Base-by-base conservation (phyloP, 305 asterid species). In the Fraxinus velutina region DNA sequence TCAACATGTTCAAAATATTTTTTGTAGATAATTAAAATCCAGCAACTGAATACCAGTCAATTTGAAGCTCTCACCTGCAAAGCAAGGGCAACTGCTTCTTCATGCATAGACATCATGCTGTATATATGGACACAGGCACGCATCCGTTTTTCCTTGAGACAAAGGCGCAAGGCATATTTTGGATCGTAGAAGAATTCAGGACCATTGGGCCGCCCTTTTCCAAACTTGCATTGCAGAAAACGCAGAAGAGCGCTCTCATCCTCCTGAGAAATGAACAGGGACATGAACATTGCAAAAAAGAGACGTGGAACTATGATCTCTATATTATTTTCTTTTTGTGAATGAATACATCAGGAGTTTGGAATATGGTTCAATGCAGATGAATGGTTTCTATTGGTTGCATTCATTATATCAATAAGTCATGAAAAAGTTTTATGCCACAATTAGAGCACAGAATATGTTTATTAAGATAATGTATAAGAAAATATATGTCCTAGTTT, bases 81-180 rank as follows among this genome's bases (percentile, higher is more conserved):
- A 83, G 99, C 98, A 83, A 96, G 97, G 83, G 99, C 93, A 86
- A 96, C 98, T 37, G 97, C 97, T 88, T 94, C 99, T 92, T 96
- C 98, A 85, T 94, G 99, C 99, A 96, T 96, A 64, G 97, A 94
- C 99, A 94, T 96, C 99, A 94, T 94, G 88, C 97, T 94, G 84
- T 94, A 94, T 82, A 96, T 93, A 83, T 96, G 97, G 86, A 96
- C 99, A 83, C 99, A 96, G 80, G 98, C 99, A 27, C 97, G 97
- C 94, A 96, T 96, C 84, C 96, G 85, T 83, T 86, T 93, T 84
- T 93, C 93, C 87, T 96, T 94, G 74, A 94, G 91, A 84, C 98
- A 96, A 83, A 94, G 97, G 83, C 98, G 97, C 89, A 96, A 85
- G 24, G 98, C 98, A 87, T 94, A 94, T 83, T 96, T 96, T 85